A percentile compares a stretch with the other conserved stretches of the same genome.
phyloP scores from a whole-genome alignment of 1,284 basidiomycete genomes.

The Wallemia mellicola region DNA sequence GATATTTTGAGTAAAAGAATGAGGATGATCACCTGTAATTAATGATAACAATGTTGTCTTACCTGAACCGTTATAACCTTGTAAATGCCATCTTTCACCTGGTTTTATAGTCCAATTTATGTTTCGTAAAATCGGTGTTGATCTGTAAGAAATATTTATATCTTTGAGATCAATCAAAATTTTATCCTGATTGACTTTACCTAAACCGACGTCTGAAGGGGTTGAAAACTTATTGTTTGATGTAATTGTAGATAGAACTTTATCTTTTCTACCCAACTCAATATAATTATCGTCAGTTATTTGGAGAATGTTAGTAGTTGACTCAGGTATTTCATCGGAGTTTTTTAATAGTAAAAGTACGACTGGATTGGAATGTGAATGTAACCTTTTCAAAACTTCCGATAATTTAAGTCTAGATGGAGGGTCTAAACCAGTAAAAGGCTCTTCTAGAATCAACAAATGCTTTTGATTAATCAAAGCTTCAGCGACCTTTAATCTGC shows the following conservation, averaged over 20 bases:
- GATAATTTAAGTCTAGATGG: conserved; percentile 23
- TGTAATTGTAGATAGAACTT: conserved; percentile 3
- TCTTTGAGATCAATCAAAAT: conserved; percentile 29
- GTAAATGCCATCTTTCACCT: conserved; percentile 61
- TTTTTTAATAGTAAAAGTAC: conserved; percentile 50
- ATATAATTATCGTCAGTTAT: conserved; percentile 23
- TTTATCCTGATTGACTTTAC: conserved; percentile 8
- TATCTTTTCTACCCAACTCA: conserved; percentile 19
- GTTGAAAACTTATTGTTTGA: conserved; percentile 1
- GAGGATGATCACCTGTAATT: conserved; percentile 77
- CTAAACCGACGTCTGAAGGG: conserved; percentile 1
- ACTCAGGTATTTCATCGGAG: conserved; percentile 51
- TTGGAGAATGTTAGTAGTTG: conserved; percentile 43
- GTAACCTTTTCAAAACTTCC: conserved; percentile 28
- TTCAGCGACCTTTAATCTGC: conserved; percentile 52
- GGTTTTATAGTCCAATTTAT: conserved; percentile 48
- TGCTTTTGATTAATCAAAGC: conserved; percentile 40
- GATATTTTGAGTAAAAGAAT: conserved; percentile 53
- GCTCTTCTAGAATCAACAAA: conserved; percentile 55
- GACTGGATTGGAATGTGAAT: conserved; percentile 19
- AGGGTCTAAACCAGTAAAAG: conserved; percentile 14
- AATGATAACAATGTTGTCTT: conserved; percentile 86
- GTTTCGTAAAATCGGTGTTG: conserved; percentile 31
- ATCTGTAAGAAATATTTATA: conserved; percentile 40
- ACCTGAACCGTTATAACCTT: conserved; percentile 67